Conservation (phyloP, 2,329 filamentous ascomycete genomes). For the Xenosphaeropsis pyriputrescens region DNA sequence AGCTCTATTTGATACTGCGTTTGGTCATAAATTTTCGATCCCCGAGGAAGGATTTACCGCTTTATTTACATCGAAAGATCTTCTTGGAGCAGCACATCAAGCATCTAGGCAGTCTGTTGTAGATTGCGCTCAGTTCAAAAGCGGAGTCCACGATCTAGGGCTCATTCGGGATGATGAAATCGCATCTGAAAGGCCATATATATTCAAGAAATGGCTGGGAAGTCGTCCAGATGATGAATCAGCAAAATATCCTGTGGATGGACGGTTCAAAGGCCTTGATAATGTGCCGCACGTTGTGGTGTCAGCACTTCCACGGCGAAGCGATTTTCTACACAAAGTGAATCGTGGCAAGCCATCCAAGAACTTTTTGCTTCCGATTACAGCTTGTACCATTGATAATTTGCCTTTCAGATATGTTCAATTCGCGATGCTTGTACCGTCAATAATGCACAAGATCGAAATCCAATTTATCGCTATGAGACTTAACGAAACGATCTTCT, state of each 20-base stretch:
- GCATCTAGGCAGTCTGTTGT: neutral
- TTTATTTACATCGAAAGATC: conserved; percentile 6
- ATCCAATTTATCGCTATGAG: conserved; percentile 45
- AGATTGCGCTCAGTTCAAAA: neutral
- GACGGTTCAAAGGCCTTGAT: conserved; percentile 23
- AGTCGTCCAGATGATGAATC: conserved; percentile 26
- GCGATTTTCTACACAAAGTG: conserved; percentile 39
- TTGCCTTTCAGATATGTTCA: conserved; percentile 25
- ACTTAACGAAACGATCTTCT: conserved; percentile 40
- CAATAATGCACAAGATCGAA: conserved; percentile 57
- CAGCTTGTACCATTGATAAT: conserved; percentile 22
- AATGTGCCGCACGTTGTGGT: conserved; percentile 35
- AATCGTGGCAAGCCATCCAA: too few species aligned
- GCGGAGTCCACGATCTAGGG: conserved; percentile 1
- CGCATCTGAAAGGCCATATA: conserved; percentile 11
- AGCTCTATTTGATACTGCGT: conserved; percentile 8
- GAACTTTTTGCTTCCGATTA: too few species aligned
- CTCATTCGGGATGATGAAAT: conserved; percentile 8
- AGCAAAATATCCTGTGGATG: conserved; percentile 22
- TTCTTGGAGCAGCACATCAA: neutral
- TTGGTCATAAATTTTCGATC: conserved; percentile 9
- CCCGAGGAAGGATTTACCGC: conserved; percentile 5
- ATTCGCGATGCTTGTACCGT: conserved; percentile 53
- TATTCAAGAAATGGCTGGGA: conserved; percentile 25
- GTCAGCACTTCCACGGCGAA: conserved; percentile 33